Base-by-base conservation (phyloP, 2,329 filamentous ascomycete genomes). In the Ophiocordyceps sinensis region DNA sequence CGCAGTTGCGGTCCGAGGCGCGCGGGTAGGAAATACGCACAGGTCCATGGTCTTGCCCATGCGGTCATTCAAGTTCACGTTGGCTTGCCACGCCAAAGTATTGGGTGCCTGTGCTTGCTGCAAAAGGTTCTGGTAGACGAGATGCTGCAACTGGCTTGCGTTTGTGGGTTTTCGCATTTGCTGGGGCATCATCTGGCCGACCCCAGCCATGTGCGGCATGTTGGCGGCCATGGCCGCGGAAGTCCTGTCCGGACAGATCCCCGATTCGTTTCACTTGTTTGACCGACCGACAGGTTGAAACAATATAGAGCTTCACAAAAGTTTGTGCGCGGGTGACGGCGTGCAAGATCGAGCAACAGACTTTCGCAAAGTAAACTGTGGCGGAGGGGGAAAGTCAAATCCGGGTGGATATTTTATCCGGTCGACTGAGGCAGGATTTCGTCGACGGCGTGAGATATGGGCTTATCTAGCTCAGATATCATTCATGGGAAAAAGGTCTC, bases 171-270 rank as follows among this genome's bases (percentile, higher is more conserved):
- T 54, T 45, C 60, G 57, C 49, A 61, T 55, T 45, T 66, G 64
- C 46, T 65, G 61, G 50, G 62, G 61, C 56, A 68, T 61, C 58
- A 68, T 65, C 44, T 62, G 61, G 56, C 61, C 64, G 48, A 59
- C 62, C 45, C 59, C 61, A 54, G 60, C 64, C 70, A 76, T 74
- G 52, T 73, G 71, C 57, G 68, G 67, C 61, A 76, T 69, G 50
- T 74, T 75, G 54, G 68, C 71, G 63, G 73, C 72, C 73, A 77
- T 77, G 60, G 68, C 68, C 64, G 67, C 67, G 46, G 43, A 43
- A 36, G 40, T 43, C 36, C 43, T 44, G 41, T 45, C 26, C 41
- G 45, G 36, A 43, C 50, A 44, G 46, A 32, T 46, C 44, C 52
- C 51, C 49, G 40, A 44, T 40, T 47, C 41, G 35, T 42, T 14